A percentile compares a stretch with the other conserved stretches of the same genome.
Evolutionary conservation across 768 basidiomycete genomes (phyloP).

Genomic region (Boletus sp.): DNA sequence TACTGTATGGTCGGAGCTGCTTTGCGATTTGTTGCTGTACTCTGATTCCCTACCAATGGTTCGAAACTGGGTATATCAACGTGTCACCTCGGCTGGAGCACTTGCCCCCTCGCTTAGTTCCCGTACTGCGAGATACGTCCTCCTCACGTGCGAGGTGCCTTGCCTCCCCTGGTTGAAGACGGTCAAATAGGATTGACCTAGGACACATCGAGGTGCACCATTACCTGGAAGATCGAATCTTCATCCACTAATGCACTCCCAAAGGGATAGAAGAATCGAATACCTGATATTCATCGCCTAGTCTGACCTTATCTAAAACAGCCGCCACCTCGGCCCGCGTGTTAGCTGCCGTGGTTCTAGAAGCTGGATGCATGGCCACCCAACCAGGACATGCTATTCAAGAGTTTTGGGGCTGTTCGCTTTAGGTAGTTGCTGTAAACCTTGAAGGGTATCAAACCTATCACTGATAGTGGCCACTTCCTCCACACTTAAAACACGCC

Average conservation of each 20-base stretch:
- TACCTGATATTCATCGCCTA: conserved; percentile 65
- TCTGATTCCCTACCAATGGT: too few species aligned
- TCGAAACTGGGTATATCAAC: too few species aligned
- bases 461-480: conserved; percentile 60
- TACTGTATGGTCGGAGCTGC: too few species aligned
- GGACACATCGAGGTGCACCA: neutral
- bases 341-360: conserved; percentile 4
- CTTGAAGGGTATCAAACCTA: neutral
- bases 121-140: conserved; percentile 18
- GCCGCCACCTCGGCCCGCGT: conserved; percentile 4
- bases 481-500: conserved; percentile 55
- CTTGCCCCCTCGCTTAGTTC: conserved; percentile 25
- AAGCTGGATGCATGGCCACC: conserved; percentile 3
- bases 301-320: conserved; percentile 57
- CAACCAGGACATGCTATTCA: neutral
- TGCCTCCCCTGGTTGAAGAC: conserved; percentile 22
- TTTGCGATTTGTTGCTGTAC: too few species aligned
- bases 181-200: too few species aligned
- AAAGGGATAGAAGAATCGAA: neutral
- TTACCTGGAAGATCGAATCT: conserved; percentile 25
- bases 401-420: too few species aligned
- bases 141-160: conserved; percentile 16
- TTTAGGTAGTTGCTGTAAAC: too few species aligned
- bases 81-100: conserved; percentile 24
- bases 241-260: neutral